Percentiles rank a stretch among this genome's conserved stretches.
phyloP scores from a whole-genome alignment of 495 filamentous ascomycete species.

The Cetradonia linearis region DNA sequence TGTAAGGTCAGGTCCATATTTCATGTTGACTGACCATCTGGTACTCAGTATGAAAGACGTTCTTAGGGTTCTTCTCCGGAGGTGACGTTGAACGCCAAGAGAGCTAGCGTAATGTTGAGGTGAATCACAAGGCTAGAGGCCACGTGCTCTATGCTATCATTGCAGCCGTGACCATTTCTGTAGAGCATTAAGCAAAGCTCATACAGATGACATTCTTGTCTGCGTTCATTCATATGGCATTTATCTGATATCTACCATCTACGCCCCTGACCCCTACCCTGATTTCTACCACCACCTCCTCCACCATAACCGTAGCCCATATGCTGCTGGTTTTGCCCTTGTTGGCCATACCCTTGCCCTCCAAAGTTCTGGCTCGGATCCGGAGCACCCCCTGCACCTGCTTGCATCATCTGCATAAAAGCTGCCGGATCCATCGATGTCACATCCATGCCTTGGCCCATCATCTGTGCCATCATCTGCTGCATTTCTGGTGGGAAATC shows the following conservation, averaged over 20 bases:
- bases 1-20: neutral
- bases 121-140: neutral
- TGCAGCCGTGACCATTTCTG: neutral
- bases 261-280: conserved; percentile 29
- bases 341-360: conserved; percentile 34
- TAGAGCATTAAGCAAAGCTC: no score
- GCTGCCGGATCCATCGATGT: conserved; percentile 61
- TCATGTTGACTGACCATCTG: neutral
- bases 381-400: conserved; percentile 33
- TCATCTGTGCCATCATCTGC: conserved; percentile 73
- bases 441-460: conserved; percentile 71
- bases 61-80: neutral
- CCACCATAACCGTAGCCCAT: conserved; percentile 45
- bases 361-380: conserved; percentile 36
- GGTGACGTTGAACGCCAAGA: conserved; percentile 4
- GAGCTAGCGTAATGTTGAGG: neutral
- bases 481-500: conserved; percentile 71
- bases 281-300: conserved; percentile 35
- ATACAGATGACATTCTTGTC: neutral
- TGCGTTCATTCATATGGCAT: neutral
- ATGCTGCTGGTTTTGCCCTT: conserved; percentile 36
- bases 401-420: conserved; percentile 47
- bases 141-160: neutral
- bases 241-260: conserved; percentile 17
- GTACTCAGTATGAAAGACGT: neutral